Conservation (phyloP, 139 green algal genomes). For the Chlamydomonas asymmetrica region DNA sequence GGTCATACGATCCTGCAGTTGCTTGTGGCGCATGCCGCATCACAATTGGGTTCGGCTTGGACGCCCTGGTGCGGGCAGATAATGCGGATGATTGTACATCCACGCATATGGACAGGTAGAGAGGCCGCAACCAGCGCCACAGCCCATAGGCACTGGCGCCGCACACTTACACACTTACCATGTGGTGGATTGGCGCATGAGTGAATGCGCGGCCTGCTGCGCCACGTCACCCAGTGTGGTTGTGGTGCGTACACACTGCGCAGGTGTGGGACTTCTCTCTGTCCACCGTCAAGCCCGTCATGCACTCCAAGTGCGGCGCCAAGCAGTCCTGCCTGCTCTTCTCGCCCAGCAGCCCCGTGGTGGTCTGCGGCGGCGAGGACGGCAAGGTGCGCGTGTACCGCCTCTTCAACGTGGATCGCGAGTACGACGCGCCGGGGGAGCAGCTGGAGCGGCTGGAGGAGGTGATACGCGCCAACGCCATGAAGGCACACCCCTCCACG, state of each 20-base stretch:
- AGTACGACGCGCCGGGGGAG: constrained; percentile 48
- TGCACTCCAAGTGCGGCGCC: constrained; percentile 49
- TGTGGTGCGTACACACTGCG: constrained; percentile 6
- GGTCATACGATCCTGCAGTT: too few species aligned
- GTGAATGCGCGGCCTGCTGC: constrained; percentile 1
- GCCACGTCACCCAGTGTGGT: constrained; percentile 3
- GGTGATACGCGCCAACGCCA: constrained; percentile 62
- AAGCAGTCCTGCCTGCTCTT: constrained; percentile 64
- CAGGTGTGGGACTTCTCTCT: constrained; percentile 81
- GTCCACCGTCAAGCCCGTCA: constrained; percentile 73
- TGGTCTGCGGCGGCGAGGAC: constrained; percentile 63
- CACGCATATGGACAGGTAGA: too few species aligned
- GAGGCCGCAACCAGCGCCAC: too few species aligned
- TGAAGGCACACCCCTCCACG: too few species aligned
- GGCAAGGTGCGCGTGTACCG: constrained; percentile 57
- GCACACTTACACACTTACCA: too few species aligned
- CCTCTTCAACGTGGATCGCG: constrained; percentile 54
- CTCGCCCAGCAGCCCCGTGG: constrained; percentile 54
- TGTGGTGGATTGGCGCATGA: too few species aligned
- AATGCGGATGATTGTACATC: too few species aligned
- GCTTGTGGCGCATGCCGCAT: too few species aligned
- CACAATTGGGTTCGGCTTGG: too few species aligned
- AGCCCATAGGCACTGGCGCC: too few species aligned
- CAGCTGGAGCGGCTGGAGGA: constrained; percentile 60
- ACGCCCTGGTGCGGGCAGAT: too few species aligned